Percentiles rank a stretch among this genome's conserved stretches.
phyloP scores from a whole-genome alignment of 768 basidiomycete genomes.

The Mycena pura region DNA sequence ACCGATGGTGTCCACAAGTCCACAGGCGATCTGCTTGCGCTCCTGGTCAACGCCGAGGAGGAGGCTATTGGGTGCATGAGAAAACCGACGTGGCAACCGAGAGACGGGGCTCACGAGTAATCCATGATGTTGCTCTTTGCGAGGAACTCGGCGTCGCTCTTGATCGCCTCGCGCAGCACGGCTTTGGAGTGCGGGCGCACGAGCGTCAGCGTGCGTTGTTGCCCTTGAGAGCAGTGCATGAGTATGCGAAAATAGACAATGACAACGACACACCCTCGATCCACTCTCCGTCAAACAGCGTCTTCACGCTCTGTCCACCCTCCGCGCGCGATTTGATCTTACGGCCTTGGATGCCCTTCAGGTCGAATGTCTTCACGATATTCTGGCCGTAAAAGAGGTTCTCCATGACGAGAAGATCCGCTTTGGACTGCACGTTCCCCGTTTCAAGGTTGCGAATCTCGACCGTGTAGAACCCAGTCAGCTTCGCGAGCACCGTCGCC shows the following conservation, averaged over 20 bases:
- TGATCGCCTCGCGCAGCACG: slow-evolving; percentile 73
- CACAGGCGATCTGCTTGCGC: slow-evolving; percentile 72
- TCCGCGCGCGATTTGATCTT: slow-evolving; percentile 61
- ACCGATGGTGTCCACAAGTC: slow-evolving; percentile 87
- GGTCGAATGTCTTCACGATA: slow-evolving; percentile 74
- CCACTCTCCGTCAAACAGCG: slow-evolving; percentile 85
- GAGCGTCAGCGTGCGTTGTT: slow-evolving; percentile 67
- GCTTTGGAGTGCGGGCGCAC: slow-evolving; percentile 76
- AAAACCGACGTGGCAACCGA: background rate
- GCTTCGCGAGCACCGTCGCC: slow-evolving; percentile 76
- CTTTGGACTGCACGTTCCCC: slow-evolving; percentile 66
- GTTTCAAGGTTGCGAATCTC: slow-evolving; percentile 78
- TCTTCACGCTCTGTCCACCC: slow-evolving; percentile 51
- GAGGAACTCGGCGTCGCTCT: slow-evolving; percentile 75
- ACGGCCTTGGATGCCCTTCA: slow-evolving; percentile 84
- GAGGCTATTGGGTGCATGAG: slow-evolving; percentile 47
- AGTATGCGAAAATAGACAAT: background rate
- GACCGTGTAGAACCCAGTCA: slow-evolving; percentile 83
- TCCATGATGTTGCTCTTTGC: slow-evolving; percentile 85
- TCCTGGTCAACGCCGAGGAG: slow-evolving; percentile 76
- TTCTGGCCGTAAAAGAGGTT: slow-evolving; percentile 79
- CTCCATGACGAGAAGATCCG: slow-evolving; percentile 86
- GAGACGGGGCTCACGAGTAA: slow-evolving; percentile 66
- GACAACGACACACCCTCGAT: slow-evolving; percentile 63
- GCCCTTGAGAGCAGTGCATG: slow-evolving; percentile 47